Evolutionary conservation across 176 grass and related monocot species (phyloP).

Genomic region (Carex scoparia): DNA sequence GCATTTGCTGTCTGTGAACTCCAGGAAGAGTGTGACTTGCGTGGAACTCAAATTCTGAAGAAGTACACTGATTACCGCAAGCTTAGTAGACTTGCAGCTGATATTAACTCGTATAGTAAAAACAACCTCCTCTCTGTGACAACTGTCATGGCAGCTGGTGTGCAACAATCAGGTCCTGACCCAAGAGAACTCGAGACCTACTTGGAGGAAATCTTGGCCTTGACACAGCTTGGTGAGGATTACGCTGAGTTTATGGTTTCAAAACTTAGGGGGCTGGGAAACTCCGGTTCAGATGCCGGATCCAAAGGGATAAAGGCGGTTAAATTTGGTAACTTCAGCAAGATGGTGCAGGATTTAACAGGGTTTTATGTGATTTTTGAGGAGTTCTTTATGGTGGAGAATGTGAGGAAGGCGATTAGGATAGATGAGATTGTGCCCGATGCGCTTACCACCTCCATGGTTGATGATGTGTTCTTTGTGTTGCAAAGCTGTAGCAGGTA

Average conservation of each 20-base stretch:
- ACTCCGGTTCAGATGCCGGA: constrained; percentile 58
- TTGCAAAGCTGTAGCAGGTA: constrained; percentile 72
- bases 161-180: constrained; percentile 57
- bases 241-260: constrained; percentile 91
- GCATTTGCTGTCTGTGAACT: constrained; percentile 81
- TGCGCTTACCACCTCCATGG: constrained; percentile 80
- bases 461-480: constrained; percentile 85
- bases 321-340: constrained; percentile 69
- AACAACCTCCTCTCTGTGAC: constrained; percentile 61
- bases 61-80: constrained; percentile 68
- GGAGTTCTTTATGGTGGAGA: constrained; percentile 98
- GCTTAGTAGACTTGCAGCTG: constrained; percentile 48
- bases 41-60: constrained; percentile 79
- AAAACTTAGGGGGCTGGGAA: constrained; percentile 69
- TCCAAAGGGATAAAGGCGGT: constrained; percentile 66
- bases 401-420: constrained; percentile 83
- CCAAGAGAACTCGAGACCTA: constrained; percentile 76
- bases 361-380: constrained; percentile 92
- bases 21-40: constrained; percentile 86
- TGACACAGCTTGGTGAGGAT: constrained; percentile 94
- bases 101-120: constrained; percentile 89
- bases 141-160: constrained; percentile 36
- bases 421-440: constrained; percentile 69
- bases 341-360: constrained; percentile 66
- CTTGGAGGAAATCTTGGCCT: constrained; percentile 74